Evolutionary conservation across 83 land plant genomes (phyloP), one percentile per base, ranked within the genome.

Genomic region (Diphasiastrum complanatum): DNA sequence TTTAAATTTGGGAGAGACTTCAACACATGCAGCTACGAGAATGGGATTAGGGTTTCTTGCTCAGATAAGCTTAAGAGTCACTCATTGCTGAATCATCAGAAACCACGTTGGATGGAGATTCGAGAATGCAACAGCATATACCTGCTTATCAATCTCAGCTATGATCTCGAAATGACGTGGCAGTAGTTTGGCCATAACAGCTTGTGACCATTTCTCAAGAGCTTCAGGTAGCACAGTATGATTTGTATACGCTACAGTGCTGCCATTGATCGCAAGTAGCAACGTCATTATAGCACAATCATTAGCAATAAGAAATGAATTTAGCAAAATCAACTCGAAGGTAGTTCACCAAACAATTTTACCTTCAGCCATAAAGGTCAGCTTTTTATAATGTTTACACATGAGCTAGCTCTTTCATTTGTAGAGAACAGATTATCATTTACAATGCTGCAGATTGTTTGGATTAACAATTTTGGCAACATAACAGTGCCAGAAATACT

Each of bases 201-300:
- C 51, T 69, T 83, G 84, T 28, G 98, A 78, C 98, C 98, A 93
- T 62, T 93, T 93, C 82, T 89, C 96, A 56, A 92, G 80, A 8
- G 98, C 98, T 71, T 92, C 98, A 49, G 98, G 96, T 34, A 92
- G 91, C 24, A 92, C 98, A 29, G 98, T 92, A 64, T 92, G 98
- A 61, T 92, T 92, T 34, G 98, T 93, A 60, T 93, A 93, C n/a
- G 98, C 98, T 64, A 89, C 65, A 50, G 98, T 83, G 77, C 96
- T 89, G 83, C 47, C n/a, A n/a, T n/a, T n/a, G n/a, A n/a, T n/a
- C n/a, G 20, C 34, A 55, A 10, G 4, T 30, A 26, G 5, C 11
- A 25, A 26, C 40, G 11, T 3, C 45, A 37, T 18, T 3, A 19
- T 4, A 14, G 61, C 4, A 33, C 3, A 19, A 23, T 24, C n/a